Base-by-base conservation (phyloP, 2,329 filamentous ascomycete species). In the Teratosphaeria gauchensis region DNA sequence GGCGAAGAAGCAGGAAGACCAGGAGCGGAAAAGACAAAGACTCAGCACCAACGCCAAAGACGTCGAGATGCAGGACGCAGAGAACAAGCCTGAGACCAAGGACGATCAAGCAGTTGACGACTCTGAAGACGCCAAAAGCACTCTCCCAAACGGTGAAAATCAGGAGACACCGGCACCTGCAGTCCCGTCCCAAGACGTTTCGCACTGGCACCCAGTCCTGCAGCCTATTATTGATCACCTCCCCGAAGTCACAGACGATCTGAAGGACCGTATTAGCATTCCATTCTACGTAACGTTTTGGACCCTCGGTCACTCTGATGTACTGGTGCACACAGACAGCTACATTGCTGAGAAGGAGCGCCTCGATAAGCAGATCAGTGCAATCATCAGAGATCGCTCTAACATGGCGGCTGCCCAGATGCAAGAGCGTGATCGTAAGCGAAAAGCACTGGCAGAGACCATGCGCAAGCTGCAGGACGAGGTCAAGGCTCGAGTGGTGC, bases 251-350 rank as follows among this genome's bases (percentile, higher is more conserved):
- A 71, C 90, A 11, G 74, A 82, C 1, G 80, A 84, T 7, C 82
- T 85, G 4, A 90, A 87, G 80, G 77, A 83, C 11, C 83, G 83
- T 55, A 82, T 96, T 56, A 91, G 85, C 51, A 80, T 90, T 0
- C 85, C 89, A 32, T 92, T 96, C 71, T 96, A 90, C 68, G 84
- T 89, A 51, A 89, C 88, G 0, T 99, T 99, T 74, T 99, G 94
- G 94, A 87, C 92, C 55, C 79, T 96, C 12, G 86, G 90, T 31
- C 81, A 95, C 2, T 85, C 88, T 53, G 92, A 99, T 70, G 78
- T 96, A 59, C 83, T 84, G 58, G 85, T 92, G 63, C 89, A 89
- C 1, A 84, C 84, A 61, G 81, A 84, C 35, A 88, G 87, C 61
- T 99, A 99, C 70, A 82, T 88, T 54, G 82, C 84, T 16, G 91